phyloP scores from a whole-genome alignment of 495 filamentous ascomycete genomes.

The Penicillium longicatenatum region DNA sequence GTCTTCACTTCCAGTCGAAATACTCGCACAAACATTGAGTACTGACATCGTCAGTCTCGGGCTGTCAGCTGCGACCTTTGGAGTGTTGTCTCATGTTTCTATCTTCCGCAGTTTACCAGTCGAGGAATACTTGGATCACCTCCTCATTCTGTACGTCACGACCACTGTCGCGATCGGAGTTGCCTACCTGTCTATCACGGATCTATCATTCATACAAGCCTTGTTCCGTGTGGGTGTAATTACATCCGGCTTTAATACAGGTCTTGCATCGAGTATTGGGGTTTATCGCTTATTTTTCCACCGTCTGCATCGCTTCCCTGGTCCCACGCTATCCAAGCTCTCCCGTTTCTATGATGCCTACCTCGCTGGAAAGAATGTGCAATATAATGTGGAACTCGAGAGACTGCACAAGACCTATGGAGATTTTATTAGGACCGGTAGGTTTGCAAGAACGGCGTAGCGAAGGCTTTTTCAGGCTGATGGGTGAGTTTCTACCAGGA shows the following conservation, averaged over 20 bases:
- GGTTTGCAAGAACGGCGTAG: not conserved
- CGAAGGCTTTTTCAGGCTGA: not conserved
- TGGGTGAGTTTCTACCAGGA: not conserved
- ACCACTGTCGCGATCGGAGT: not conserved
- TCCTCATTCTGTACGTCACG: not conserved
- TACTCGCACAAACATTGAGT: not conserved
- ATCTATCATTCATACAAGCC: not conserved
- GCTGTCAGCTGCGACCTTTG: not conserved
- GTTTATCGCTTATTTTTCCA: slow-evolving; percentile 28
- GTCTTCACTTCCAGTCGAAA: not conserved
- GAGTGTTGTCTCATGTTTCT: not conserved
- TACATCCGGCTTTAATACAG: not conserved
- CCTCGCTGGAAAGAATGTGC: slow-evolving; percentile 12
- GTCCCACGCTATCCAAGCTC: slow-evolving; percentile 27
- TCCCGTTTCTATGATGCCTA: slow-evolving; percentile 16
- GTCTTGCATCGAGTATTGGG: slow-evolving; percentile 39
- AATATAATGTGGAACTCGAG: slow-evolving; percentile 19
- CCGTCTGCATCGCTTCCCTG: slow-evolving; percentile 43
- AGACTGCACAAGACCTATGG: slow-evolving; percentile 22
- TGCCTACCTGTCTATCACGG: not conserved
- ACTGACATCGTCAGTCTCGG: not conserved
- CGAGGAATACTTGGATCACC: not conserved
- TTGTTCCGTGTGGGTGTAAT: not conserved
- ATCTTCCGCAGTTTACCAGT: not conserved
- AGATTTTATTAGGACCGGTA: slow-evolving; percentile 26